Base-by-base conservation (phyloP, 2,329 filamentous ascomycete genomes). In the Penicillium expansum region DNA sequence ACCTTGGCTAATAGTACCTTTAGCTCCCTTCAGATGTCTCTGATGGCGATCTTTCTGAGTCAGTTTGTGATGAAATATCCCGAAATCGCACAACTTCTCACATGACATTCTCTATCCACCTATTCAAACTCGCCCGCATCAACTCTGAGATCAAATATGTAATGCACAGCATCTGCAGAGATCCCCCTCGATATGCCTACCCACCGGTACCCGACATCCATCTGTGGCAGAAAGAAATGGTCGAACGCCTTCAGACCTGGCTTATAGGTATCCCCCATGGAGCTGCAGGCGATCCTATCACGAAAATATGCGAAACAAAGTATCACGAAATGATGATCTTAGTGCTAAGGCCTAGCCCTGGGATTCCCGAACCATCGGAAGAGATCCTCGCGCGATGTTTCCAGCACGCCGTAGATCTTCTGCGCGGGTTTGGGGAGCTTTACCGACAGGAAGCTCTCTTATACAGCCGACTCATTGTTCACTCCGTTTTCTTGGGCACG, bases 61-160 rank as follows among this genome's bases (percentile, higher is more conserved):
- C 44, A 52, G 24, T 45, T 45, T 6, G 18, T 10, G 41, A 43
- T 10, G 27, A 51, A 20, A 47, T 9, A 5, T 29, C 52, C 3
- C 30, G 29, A 3, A 20, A 49, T 4, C 29, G 14, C 5, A 18
- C 62, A 38, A 60, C 59, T 5, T 71, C 66, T 5, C 70, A 69
- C 33, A 77, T 80, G 62, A 64, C 72, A 0, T 79, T 74, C 48
- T 76, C 80, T 0, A 74, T 83, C 8, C 80, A 82, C 48, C 65
- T 83, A 0, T 83, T 83, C 53, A 68, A 55, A 49, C 45, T 71
- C 2, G 64, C 70, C 1, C 63, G 74, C 68, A 69, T 83, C 6
- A 84, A 83, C 55, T 83, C 82, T 0, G 82, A 84, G 62, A 82
- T 83, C n/a, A 83, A 83, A 67, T 83, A 83, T 47, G 73, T 83